Conservation (phyloP, 2,329 filamentous ascomycete species). For the Colletotrichum siamense region DNA sequence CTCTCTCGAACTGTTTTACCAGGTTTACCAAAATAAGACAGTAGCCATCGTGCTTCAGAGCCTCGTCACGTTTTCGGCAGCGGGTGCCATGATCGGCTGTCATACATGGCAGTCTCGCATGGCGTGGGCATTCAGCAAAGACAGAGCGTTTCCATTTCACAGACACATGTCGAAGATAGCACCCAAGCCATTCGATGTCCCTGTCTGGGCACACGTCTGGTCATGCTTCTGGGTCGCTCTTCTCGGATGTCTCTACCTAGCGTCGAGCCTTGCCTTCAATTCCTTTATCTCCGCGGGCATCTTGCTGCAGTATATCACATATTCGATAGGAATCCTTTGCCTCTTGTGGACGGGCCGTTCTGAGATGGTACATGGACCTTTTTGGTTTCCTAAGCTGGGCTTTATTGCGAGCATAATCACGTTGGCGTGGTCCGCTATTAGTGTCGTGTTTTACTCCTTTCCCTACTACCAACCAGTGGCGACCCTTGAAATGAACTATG, state of each 20-base stretch:
- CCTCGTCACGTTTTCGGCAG: neutral
- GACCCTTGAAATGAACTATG: neutral
- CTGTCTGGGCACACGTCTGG: neutral
- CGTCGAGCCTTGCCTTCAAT: neutral
- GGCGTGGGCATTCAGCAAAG: neutral
- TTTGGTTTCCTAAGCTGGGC: neutral
- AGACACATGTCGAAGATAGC: neutral
- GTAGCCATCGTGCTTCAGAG: neutral
- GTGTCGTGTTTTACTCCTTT: neutral
- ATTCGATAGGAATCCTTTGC: neutral
- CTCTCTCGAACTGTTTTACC: neutral
- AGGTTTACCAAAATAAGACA: neutral
- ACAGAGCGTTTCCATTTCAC: neutral
- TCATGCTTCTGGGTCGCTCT: neutral
- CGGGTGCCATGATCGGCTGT: neutral
- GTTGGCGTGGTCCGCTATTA: neutral
- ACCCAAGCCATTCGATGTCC: neutral
- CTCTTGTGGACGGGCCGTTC: neutral
- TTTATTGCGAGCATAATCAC: neutral
- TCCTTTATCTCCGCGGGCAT: neutral
- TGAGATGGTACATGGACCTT: neutral
- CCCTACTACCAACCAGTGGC: neutral
- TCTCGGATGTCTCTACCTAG: neutral
- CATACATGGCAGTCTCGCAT: neutral
- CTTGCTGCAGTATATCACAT: neutral